Evolutionary conservation across 495 filamentous ascomycete species (phyloP).

Genomic region (Podospora australis): DNA sequence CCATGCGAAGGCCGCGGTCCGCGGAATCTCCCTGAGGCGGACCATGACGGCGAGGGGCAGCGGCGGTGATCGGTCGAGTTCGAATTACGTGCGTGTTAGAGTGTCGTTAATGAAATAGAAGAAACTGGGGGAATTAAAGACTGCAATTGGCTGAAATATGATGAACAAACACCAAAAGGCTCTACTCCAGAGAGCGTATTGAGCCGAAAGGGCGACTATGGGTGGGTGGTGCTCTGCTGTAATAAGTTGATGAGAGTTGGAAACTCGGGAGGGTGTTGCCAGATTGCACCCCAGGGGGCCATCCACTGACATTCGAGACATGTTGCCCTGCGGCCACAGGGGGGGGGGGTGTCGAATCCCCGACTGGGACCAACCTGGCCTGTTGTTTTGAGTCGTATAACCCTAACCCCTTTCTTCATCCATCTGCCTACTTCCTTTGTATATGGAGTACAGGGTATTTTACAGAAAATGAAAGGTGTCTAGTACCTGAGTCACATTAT

Average conservation of each 20-base stretch:
- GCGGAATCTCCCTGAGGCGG: conserved; percentile 85
- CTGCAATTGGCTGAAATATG: conserved; percentile 13
- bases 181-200: conserved; percentile 14
- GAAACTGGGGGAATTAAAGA: neutral
- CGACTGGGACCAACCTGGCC: neutral
- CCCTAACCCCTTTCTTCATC: conserved; percentile 5
- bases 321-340: conserved; percentile 17
- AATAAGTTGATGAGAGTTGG: conserved; percentile 3
- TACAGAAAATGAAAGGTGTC: too few relatives aligned
- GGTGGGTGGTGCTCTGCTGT: conserved; percentile 12
- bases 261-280: conserved; percentile 24
- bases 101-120: neutral
- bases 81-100: neutral
- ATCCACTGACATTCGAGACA: conserved; percentile 13
- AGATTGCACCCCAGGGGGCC: conserved; percentile 23
- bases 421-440: neutral
- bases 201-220: conserved; percentile 14
- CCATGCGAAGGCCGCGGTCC: conserved; percentile 97
- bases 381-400: neutral
- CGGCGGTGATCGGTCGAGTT: conserved; percentile 3
- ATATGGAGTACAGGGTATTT: too few relatives aligned
- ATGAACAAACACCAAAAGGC: conserved; percentile 15
- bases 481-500: too few relatives aligned
- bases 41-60: conserved; percentile 61
- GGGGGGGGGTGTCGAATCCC: conserved; percentile 8